Percentiles rank a stretch among this genome's conserved stretches.
Evolutionary conservation across 768 basidiomycete species (phyloP).

Genomic region (Exidia glandulosa): DNA sequence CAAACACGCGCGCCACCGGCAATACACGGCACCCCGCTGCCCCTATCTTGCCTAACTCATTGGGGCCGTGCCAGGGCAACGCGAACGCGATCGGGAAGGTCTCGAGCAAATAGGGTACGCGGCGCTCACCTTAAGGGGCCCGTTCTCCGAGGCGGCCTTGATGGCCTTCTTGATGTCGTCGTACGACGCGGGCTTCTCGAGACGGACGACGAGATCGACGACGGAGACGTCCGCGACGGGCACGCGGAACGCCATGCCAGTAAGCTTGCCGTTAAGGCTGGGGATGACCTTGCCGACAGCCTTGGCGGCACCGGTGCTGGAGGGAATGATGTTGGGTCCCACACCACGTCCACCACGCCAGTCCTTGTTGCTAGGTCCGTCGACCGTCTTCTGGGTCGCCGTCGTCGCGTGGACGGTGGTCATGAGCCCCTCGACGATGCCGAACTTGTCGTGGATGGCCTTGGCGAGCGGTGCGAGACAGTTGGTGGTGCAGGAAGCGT

Average conservation of each 20-base stretch:
- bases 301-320: slow-evolving; percentile 98
- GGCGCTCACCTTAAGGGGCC: slow-evolving; percentile 32
- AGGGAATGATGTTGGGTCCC: slow-evolving; percentile 98
- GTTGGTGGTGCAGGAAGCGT: slow-evolving; percentile 99
- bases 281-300: slow-evolving; percentile 99
- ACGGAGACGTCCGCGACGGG: slow-evolving; percentile 95
- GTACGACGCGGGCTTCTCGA: slow-evolving; percentile 77
- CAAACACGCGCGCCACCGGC: too few relatives aligned
- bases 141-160: slow-evolving; percentile 64
- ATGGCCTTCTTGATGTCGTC: slow-evolving; percentile 82
- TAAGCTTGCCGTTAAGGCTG: slow-evolving; percentile 91
- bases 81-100: background rate
- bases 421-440: slow-evolving; percentile 96
- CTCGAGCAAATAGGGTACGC: background rate
- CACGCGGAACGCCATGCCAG: slow-evolving; percentile 91
- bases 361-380: slow-evolving; percentile 90
- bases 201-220: slow-evolving; percentile 90
- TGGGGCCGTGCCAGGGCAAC: too few relatives aligned
- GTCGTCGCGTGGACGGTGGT: slow-evolving; percentile 97
- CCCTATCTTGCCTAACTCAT: too few relatives aligned
- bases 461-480: slow-evolving; percentile 99
- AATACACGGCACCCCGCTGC: too few relatives aligned
- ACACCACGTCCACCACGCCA: slow-evolving; percentile 96
- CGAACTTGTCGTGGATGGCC: slow-evolving; percentile 94
- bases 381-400: slow-evolving; percentile 91